These are phyloP conservation scores for Monosporozyma servazzii DNA, from an alignment of 805 yeast genomes.

Conservation along the genomic window DNA sequence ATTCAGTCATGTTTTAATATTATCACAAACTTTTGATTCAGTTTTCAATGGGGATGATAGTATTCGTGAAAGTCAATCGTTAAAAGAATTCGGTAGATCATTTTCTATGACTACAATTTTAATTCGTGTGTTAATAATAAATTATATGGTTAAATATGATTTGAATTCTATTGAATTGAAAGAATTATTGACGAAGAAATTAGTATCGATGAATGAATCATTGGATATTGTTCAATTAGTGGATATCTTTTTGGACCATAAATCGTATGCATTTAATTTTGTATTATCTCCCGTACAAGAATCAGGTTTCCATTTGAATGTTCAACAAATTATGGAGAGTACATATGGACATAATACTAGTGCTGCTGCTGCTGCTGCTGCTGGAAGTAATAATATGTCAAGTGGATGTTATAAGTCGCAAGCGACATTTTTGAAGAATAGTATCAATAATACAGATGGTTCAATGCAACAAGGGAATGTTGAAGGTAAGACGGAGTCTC, in stretches of 20 bases:
- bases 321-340: constrained; percentile 13
- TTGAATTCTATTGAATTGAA: constrained; percentile 53
- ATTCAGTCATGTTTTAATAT: constrained; percentile 8
- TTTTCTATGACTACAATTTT: constrained; percentile 7
- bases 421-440: neutral
- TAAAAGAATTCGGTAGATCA: constrained; percentile 6
- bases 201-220: constrained; percentile 35
- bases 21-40: neutral
- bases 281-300: constrained; percentile 17
- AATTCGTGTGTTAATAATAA: constrained; percentile 2
- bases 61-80: constrained; percentile 3
- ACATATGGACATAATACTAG: neutral
- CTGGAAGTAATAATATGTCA: neutral
- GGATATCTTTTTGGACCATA: constrained; percentile 16
- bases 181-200: constrained; percentile 23
- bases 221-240: constrained; percentile 9
- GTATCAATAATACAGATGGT: neutral
- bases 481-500: neutral
- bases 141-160: constrained; percentile 1
- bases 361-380: too few species aligned
- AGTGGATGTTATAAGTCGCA: neutral
- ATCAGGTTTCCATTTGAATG: constrained; percentile 20
- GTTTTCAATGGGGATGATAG: neutral
- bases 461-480: neutral
- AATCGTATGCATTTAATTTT: constrained; percentile 17